Base-by-base conservation (phyloP, 345 rosid genomes). In the Syzygium aqueum region DNA sequence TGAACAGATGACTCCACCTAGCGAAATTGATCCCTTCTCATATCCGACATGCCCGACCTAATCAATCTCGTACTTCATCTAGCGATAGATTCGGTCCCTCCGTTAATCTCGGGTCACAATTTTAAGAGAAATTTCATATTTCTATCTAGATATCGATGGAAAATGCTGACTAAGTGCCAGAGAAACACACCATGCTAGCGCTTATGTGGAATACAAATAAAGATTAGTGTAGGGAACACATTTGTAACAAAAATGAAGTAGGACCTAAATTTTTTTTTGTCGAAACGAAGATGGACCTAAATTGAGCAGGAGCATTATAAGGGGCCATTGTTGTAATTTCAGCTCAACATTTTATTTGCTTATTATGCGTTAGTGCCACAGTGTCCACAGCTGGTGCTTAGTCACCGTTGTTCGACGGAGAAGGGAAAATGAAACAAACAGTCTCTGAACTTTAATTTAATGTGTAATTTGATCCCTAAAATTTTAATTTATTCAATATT, bases 161-260 rank as follows among this genome's bases (percentile, higher is more conserved):
- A 65, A 30, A 65, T 1, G 11, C 5, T 1, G 6, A 19, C 43
- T 3, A 65, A 65, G 40, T 65, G 40, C 19, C 8, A 10, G 77
- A 19, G 77, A 15, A 14, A 28, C 22, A 16, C 43, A 7, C 2
- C 2, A 0, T 19, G 30, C 8, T 7, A 3, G 19, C 0, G 19
- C 73, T 14, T 13, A 6, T 8, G 10, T 13, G 33, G 8, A 61
- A 61, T 61, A 61, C 73, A n/a, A n/a, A 61, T 61, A n/a, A 67
- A 33, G 49, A 67, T 67, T 33, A 33, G 46, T 67, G 78, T 19
- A 8, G 46, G 78, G 78, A 67, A 30, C 78, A 67, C 4, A 8
- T 5, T 11, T 17, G 78, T 33, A 8, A 33, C 78, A 8, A 67
- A 67, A 67, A 67, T 3, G 27, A 2, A 3, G 78, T 17, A 8